These are phyloP conservation scores for Penicillium alfredii DNA, from an alignment of 495 filamentous ascomycete genomes.

Conservation along the genomic window DNA sequence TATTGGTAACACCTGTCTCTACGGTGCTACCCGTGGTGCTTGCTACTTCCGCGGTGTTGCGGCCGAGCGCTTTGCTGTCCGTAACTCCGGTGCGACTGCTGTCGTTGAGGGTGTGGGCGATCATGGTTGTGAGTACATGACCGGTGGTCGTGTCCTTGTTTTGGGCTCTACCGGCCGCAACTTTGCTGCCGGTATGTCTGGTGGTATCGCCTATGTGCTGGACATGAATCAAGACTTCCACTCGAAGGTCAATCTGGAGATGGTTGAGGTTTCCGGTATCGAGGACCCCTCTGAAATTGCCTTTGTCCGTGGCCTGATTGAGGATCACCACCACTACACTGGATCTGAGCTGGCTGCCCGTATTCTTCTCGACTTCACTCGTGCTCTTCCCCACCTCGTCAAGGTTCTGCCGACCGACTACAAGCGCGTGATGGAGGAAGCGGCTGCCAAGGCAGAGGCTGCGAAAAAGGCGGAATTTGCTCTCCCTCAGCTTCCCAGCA, in stretches of 20 bases:
- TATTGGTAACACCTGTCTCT: slow-evolving; percentile 94
- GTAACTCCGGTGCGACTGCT: slow-evolving; percentile 94
- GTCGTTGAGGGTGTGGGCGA: slow-evolving; percentile 98
- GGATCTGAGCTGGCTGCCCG: slow-evolving; percentile 95
- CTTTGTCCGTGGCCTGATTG: slow-evolving; percentile 86
- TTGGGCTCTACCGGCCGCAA: slow-evolving; percentile 95
- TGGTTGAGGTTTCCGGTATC: slow-evolving; percentile 88
- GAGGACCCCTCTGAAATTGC: slow-evolving; percentile 92
- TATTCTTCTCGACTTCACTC: slow-evolving; percentile 93
- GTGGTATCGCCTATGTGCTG: slow-evolving; percentile 95
- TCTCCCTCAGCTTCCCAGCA: slow-evolving; percentile 69
- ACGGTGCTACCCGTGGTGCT: slow-evolving; percentile 88
- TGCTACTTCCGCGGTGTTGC: slow-evolving; percentile 98
- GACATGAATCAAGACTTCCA: slow-evolving; percentile 90
- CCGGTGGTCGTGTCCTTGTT: slow-evolving; percentile 86
- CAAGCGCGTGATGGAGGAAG: slow-evolving; percentile 86
- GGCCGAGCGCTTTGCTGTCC: slow-evolving; percentile 95
- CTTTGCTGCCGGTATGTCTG: slow-evolving; percentile 99
- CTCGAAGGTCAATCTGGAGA: slow-evolving; percentile 94
- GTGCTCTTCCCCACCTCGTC: slow-evolving; percentile 85
- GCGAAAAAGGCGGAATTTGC: slow-evolving; percentile 80
- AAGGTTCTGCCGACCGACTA: slow-evolving; percentile 96
- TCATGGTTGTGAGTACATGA: slow-evolving; percentile 99
- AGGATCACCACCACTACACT: slow-evolving; percentile 99
- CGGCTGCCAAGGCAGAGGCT: slow-evolving; percentile 77